A percentile compares a stretch with the other conserved stretches of the same genome.
These are phyloP conservation scores for Ophiocordyceps camponoti-floridani DNA, from an alignment of 2,329 filamentous ascomycete species.

Conservation along the genomic window DNA sequence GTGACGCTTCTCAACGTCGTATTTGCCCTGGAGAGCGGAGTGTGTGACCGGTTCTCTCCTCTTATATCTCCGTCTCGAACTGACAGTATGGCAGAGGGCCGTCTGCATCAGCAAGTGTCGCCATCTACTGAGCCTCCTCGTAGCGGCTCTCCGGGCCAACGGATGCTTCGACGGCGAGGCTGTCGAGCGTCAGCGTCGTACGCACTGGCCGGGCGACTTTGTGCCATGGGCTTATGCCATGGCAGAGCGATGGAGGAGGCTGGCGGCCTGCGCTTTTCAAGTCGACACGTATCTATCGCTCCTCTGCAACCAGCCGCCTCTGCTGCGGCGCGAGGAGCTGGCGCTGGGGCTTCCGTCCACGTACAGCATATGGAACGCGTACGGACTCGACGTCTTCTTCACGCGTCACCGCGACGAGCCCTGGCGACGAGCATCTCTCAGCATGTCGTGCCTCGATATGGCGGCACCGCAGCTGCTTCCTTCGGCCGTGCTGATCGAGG, in stretches of 20 bases:
- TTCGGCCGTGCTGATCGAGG: conserved; percentile 13
- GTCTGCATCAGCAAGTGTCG: conserved; percentile 12
- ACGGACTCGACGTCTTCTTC: conserved; percentile 18
- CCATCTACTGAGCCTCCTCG: conserved; percentile 16
- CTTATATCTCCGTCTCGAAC: neutral
- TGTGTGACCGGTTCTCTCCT: conserved; percentile 4
- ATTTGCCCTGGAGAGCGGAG: conserved; percentile 19
- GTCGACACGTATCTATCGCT: conserved; percentile 19
- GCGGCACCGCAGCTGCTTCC: conserved; percentile 10
- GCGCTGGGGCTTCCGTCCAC: conserved; percentile 15
- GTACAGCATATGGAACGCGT: conserved; percentile 17
- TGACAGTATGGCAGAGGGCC: conserved; percentile 10
- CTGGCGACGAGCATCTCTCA: conserved; percentile 10
- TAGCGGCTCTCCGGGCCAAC: conserved; percentile 15
- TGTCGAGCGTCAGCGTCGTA: conserved; percentile 15
- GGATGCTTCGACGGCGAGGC: conserved; percentile 17
- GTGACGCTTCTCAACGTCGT: conserved; percentile 18
- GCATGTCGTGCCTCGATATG: conserved; percentile 12
- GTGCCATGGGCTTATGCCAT: conserved; percentile 15
- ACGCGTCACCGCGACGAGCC: conserved; percentile 14
- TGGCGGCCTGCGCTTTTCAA: conserved; percentile 17
- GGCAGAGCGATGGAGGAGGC: conserved; percentile 17
- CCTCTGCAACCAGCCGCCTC: conserved; percentile 12
- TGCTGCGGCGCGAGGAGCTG: conserved; percentile 18
- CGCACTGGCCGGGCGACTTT: conserved; percentile 18